Percentiles rank a stretch among this genome's conserved stretches.
These are phyloP conservation scores for Lomentospora prolificans DNA, from an alignment of 2,329 filamentous ascomycete species.

Conservation along the genomic window DNA sequence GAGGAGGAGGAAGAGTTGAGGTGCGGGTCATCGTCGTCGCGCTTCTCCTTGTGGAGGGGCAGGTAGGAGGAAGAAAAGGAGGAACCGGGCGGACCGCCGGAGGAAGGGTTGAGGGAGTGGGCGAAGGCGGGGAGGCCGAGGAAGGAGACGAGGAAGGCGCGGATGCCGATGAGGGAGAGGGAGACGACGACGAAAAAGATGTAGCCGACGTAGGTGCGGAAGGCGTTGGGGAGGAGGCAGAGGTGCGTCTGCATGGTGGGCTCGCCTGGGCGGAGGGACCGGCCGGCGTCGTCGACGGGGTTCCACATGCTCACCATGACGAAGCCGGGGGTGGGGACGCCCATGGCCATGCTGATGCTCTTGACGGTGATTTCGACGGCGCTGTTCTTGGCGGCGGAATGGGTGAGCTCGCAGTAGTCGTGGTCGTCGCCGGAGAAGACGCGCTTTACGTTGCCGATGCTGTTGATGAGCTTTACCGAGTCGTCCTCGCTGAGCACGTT, in stretches of 20 bases:
- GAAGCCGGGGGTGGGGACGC: slow-evolving; percentile 78
- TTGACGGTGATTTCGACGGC: slow-evolving; percentile 88
- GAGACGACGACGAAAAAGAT: slow-evolving; percentile 48
- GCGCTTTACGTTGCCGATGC: slow-evolving; percentile 70
- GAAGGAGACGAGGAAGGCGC: slow-evolving; percentile 47
- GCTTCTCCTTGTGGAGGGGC: slow-evolving; percentile 44
- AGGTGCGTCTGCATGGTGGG: slow-evolving; percentile 77
- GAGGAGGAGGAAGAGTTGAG: slow-evolving; percentile 18
- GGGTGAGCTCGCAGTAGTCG: slow-evolving; percentile 88
- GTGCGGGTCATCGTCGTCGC: slow-evolving; percentile 31
- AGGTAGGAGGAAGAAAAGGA: slow-evolving; percentile 18
- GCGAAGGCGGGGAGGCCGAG: slow-evolving; percentile 44
- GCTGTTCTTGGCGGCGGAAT: slow-evolving; percentile 56
- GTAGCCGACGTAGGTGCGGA: slow-evolving; percentile 77
- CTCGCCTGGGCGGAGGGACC: slow-evolving; percentile 29
- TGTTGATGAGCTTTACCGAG: slow-evolving; percentile 64
- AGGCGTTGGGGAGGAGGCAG: slow-evolving; percentile 81
- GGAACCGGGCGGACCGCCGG: slow-evolving; percentile 13
- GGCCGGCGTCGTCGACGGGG: slow-evolving; percentile 57
- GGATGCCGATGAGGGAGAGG: slow-evolving; percentile 37
- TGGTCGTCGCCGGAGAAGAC: slow-evolving; percentile 96
- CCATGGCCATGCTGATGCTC: slow-evolving; percentile 93
- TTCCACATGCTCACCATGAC: slow-evolving; percentile 87
- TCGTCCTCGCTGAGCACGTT: slow-evolving; percentile 77
- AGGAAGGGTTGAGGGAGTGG: slow-evolving; percentile 28